These are phyloP conservation scores for Tripterygium wilfordii DNA, from an alignment of 177 flowering plant genomes.

Conservation along the genomic window DNA sequence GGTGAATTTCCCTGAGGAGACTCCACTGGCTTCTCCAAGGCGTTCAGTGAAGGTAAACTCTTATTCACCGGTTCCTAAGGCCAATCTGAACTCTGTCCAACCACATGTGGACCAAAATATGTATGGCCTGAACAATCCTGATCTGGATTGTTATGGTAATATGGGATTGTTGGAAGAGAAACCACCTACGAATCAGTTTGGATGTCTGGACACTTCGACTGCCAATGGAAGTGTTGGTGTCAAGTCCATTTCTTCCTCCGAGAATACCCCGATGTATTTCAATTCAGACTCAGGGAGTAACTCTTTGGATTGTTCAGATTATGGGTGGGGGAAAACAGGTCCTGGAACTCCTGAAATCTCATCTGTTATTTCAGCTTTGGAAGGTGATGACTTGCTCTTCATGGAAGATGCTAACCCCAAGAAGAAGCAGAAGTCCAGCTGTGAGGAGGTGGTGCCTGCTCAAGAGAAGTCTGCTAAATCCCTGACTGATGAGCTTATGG, in stretches of 20 bases:
- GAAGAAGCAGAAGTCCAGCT: constrained; percentile 51
- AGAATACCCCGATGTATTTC: constrained; percentile 36
- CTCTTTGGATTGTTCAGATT: constrained; percentile 77
- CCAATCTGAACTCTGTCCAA: constrained; percentile 17
- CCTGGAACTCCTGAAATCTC: constrained; percentile 81
- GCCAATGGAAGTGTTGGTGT: constrained; percentile 23
- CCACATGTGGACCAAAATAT: constrained; percentile 23
- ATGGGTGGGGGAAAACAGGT: constrained; percentile 71
- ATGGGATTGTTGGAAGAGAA: constrained; percentile 57
- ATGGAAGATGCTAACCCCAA: constrained; percentile 42
- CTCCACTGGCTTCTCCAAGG: constrained; percentile 28
- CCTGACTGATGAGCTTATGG: constrained; percentile 65
- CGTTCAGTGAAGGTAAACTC: constrained; percentile 26
- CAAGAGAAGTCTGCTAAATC: constrained; percentile 30
- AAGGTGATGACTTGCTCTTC: constrained; percentile 41
- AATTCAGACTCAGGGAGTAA: constrained; percentile 90
- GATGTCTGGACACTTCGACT: constrained; percentile 21
- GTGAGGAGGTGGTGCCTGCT: constrained; percentile 22
- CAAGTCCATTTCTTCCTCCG: constrained; percentile 32
- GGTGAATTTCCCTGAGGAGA: constrained; percentile 87
- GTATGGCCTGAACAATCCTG: constrained; percentile 25
- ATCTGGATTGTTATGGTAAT: constrained; percentile 24
- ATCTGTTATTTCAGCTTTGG: constrained; percentile 49
- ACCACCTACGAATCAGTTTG: constrained; percentile 34
- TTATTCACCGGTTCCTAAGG: constrained; percentile 23